These are phyloP conservation scores for Nothopassalora personata DNA, from an alignment of 2,329 filamentous ascomycete species.

Conservation along the genomic window DNA sequence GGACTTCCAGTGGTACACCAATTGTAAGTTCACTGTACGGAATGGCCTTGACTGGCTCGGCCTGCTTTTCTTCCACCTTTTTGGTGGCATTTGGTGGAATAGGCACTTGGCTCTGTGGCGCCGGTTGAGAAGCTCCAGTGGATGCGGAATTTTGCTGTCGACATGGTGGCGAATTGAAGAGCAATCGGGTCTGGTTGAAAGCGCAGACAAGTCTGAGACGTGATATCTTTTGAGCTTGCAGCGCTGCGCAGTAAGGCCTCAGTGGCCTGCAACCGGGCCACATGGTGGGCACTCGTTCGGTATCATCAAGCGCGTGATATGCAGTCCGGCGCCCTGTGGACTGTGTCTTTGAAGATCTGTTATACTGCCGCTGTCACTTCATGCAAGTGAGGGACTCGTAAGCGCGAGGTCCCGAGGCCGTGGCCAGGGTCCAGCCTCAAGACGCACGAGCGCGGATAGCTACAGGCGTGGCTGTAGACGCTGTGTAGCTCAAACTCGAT, in stretches of 20 bases:
- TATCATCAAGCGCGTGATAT: constrained; percentile 18
- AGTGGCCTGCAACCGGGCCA: constrained; percentile 28
- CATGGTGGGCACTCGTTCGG: constrained; percentile 22
- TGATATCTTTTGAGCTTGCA: constrained; percentile 5
- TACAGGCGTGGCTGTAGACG: neutral
- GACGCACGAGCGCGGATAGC: neutral
- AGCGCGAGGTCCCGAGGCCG: neutral
- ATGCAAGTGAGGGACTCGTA: neutral
- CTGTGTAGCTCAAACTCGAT: neutral
- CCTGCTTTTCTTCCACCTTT: constrained; percentile 7
- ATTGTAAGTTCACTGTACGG: constrained; percentile 71
- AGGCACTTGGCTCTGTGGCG: constrained; percentile 3
- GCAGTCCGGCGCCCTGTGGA: neutral
- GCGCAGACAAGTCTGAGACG: constrained; percentile 6
- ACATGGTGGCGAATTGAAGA: constrained; percentile 17
- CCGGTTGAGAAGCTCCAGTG: constrained; percentile 8
- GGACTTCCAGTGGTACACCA: constrained; percentile 75
- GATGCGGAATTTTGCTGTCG: constrained; percentile 20
- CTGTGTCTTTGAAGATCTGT: neutral
- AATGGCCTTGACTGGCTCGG: constrained; percentile 25
- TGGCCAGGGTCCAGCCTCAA: neutral
- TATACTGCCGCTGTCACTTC: neutral
- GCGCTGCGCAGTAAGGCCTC: constrained; percentile 19
- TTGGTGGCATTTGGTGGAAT: constrained; percentile 4
- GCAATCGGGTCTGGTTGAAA: constrained; percentile 15